Conservation (phyloP, 2,329 filamentous ascomycete species). For the Colletotrichum echinochloae region DNA sequence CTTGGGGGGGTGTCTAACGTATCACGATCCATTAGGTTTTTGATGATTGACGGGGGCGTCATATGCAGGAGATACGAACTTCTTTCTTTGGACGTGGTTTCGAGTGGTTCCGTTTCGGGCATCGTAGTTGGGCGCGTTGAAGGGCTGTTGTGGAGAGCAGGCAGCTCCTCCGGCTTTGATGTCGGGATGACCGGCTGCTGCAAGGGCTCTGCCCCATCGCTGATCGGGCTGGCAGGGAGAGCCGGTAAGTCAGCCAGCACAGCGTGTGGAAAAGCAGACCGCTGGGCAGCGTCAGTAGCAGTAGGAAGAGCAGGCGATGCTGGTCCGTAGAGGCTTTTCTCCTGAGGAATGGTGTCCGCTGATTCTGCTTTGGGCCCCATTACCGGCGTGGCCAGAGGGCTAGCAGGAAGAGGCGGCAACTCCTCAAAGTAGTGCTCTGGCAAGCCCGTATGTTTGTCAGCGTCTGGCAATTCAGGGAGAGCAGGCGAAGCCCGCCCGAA, state of each 20-base stretch:
- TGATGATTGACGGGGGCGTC: constrained; percentile 51
- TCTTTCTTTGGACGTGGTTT: constrained; percentile 56
- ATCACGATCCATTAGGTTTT: constrained; percentile 44
- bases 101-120: constrained; percentile 55
- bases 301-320: constrained; percentile 15
- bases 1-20: constrained; percentile 43
- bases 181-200: constrained; percentile 1
- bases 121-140: constrained; percentile 40
- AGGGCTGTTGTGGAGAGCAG: constrained; percentile 30
- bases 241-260: constrained; percentile 27
- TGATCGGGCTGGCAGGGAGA: constrained; percentile 36
- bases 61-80: constrained; percentile 57
- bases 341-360: neutral
- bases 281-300: neutral
- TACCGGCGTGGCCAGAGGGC: constrained; percentile 5
- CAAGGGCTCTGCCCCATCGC: neutral
- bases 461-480: constrained; percentile 9
- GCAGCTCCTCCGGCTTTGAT: constrained; percentile 24
- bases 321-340: neutral
- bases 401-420: constrained; percentile 25
- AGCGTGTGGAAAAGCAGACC: neutral
- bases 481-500: constrained; percentile 26
- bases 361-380: neutral
- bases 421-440: constrained; percentile 5
- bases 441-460: neutral